Conservation (phyloP, 2,329 filamentous ascomycete species). For the Aspergillus floridensis region DNA sequence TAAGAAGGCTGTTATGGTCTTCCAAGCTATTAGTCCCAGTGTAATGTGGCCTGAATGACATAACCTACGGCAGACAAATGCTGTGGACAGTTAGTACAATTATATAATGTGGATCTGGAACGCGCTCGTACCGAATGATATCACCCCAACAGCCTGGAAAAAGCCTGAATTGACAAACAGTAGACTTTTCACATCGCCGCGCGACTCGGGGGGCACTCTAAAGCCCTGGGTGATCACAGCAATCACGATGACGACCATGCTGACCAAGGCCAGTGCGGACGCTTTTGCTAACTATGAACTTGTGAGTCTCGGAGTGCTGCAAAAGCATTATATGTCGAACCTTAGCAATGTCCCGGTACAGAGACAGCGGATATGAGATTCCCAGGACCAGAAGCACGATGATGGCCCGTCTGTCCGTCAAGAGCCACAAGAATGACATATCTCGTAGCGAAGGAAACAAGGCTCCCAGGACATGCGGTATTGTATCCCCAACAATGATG, state of each 20-base stretch:
- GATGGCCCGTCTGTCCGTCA: constrained; percentile 76
- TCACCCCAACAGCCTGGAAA: constrained; percentile 95
- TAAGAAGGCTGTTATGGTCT: constrained; percentile 94
- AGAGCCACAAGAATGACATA: constrained; percentile 74
- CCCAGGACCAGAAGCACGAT: constrained; percentile 86
- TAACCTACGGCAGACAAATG: constrained; percentile 64
- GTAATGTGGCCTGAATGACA: background rate
- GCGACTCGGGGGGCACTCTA: constrained; percentile 67
- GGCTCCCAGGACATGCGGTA: constrained; percentile 82
- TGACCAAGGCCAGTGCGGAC: constrained; percentile 85
- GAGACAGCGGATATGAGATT: constrained; percentile 83
- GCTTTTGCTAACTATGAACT: constrained; percentile 78
- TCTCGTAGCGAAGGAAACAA: constrained; percentile 73
- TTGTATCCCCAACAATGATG: constrained; percentile 94
- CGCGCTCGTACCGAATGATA: constrained; percentile 75
- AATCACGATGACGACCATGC: constrained; percentile 85
- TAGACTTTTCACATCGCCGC: constrained; percentile 68
- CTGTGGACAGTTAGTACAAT: constrained; percentile 42
- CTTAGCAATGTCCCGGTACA: constrained; percentile 97
- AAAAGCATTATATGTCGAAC: constrained; percentile 46
- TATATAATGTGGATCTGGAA: constrained; percentile 2
- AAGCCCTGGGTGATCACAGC: constrained; percentile 84
- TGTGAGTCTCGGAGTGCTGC: constrained; percentile 28
- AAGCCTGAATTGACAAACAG: constrained; percentile 82
- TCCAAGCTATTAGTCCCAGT: constrained; percentile 20